Evolutionary conservation across 371 early-diverging fungal species (phyloP), one percentile per base, ranked within the genome.

Genomic region (Haplosporangium sp.): DNA sequence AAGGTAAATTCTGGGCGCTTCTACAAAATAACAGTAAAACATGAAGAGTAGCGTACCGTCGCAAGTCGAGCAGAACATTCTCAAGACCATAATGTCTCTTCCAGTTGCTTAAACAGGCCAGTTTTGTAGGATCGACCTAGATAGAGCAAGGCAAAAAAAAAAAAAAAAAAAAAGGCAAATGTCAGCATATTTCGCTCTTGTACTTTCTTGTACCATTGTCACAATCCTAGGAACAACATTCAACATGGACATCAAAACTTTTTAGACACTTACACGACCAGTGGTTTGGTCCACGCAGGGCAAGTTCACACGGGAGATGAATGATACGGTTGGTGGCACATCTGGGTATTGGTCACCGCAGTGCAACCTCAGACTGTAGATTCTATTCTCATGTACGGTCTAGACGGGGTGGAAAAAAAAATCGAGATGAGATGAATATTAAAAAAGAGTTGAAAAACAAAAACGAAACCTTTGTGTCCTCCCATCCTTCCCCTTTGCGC

Each of bases 321-420:
- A 98, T 29, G 82, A 71, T 40, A 98, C 91, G 8, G 59, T 58
- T 5, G 99, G 99, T 20, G 97, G 91, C 36, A 63, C 65, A 68
- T 93, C 91, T 23, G 99, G 99, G 80, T 98, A 98, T 18, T 91
- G 73, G 2, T 87, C 84, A 53, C 94, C 96, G 73, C 99, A 98
- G 72, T 82, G 83, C 40, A 98, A 85, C 73, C 85, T 88, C 53
- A 98, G 86, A 68, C 89, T 88, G 85, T 98, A 97, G 68, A 98
- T 96, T 43, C 98, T 90, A 86, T 96, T 96, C 81, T 98, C 96
- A 73, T 96, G 96, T 36, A 92, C 91, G 29, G 96, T 91, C 97
- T 97, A 81, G 29, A 29, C 29, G 4, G n/a, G n/a, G n/a, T n/a
- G n/a, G n/a, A n/a, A n/a, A n/a, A n/a, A n/a, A n/a, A n/a, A n/a